phyloP scores from a whole-genome alignment of 805 yeast genomes.

The Barnettozyma vustinii region DNA sequence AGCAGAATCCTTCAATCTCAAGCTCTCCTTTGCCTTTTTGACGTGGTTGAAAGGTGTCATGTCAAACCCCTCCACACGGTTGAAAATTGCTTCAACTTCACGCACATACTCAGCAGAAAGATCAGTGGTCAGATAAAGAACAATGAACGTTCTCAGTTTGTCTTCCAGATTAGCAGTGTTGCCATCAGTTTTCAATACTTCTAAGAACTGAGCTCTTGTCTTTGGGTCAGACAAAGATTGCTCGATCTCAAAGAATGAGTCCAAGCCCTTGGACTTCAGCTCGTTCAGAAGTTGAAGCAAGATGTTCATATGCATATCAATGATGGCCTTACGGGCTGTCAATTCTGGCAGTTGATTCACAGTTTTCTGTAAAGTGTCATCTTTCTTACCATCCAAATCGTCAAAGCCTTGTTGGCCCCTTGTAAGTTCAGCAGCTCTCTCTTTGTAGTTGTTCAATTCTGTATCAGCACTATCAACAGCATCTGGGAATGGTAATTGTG shows the following conservation, averaged over 20 bases:
- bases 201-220: conserved; percentile 52
- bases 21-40: conserved; percentile 73
- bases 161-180: conserved; percentile 65
- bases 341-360: conserved; percentile 90
- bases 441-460: conserved; percentile 75
- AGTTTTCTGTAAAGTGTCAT: conserved; percentile 69
- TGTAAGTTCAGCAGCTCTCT: conserved; percentile 84
- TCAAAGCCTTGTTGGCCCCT: conserved; percentile 64
- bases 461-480: conserved; percentile 96
- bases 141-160: conserved; percentile 83
- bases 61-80: conserved; percentile 50
- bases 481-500: conserved; percentile 92
- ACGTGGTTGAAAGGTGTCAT: conserved; percentile 58
- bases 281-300: conserved; percentile 78
- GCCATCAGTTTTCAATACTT: conserved; percentile 43
- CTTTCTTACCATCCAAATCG: conserved; percentile 59
- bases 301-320: conserved; percentile 97
- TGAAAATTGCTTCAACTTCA: conserved; percentile 61
- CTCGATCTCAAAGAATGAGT: conserved; percentile 90
- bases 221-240: conserved; percentile 63
- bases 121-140: conserved; percentile 56
- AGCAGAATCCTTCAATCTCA: conserved; percentile 46
- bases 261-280: conserved; percentile 80
- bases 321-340: conserved; percentile 78
- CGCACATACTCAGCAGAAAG: conserved; percentile 44